Percentiles rank a stretch among this genome's conserved stretches.
phyloP scores from a whole-genome alignment of 768 basidiomycete species.

The Calocybe cyanea region DNA sequence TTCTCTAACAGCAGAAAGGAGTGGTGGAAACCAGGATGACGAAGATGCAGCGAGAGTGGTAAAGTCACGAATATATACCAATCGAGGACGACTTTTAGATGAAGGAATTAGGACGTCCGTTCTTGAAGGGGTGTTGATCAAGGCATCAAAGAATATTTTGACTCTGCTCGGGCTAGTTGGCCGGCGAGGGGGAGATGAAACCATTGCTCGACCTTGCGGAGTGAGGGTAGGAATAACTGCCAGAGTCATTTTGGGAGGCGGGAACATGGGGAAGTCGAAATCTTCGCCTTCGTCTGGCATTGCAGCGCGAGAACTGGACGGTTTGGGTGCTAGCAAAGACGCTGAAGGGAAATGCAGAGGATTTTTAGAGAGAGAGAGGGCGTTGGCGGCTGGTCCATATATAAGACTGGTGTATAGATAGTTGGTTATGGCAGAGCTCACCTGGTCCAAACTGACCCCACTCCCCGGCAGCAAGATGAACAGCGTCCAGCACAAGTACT shows the following conservation, averaged over 20 bases:
- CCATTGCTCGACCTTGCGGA: constrained; percentile 34
- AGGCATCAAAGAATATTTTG: constrained; percentile 71
- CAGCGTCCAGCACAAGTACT: constrained; percentile 78
- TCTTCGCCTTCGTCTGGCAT: constrained; percentile 46
- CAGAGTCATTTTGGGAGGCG: constrained; percentile 38
- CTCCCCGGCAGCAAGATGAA: constrained; percentile 84
- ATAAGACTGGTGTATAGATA: not conserved
- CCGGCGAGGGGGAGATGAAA: constrained; percentile 39
- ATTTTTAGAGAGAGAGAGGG: constrained; percentile 65
- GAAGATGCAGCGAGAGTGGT: constrained; percentile 70
- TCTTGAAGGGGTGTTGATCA: constrained; percentile 59
- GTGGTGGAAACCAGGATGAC: constrained; percentile 74
- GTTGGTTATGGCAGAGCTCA: constrained; percentile 20
- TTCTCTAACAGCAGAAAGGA: constrained; percentile 74
- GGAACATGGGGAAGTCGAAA: constrained; percentile 28
- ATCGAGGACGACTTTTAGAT: constrained; percentile 48
- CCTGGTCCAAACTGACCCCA: constrained; percentile 84
- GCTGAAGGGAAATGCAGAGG: constrained; percentile 64
- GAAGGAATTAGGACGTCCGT: constrained; percentile 22
- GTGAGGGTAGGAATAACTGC: constrained; percentile 36
- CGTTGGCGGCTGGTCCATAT: constrained; percentile 55
- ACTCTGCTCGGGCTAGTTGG: constrained; percentile 49
- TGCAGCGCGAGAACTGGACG: constrained; percentile 21
- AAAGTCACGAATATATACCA: constrained; percentile 84
- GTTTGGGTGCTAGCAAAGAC: constrained; percentile 15